Evolutionary conservation across 768 basidiomycete species (phyloP), one percentile per base, ranked within the genome.

Genomic region (Lepiota venenata): DNA sequence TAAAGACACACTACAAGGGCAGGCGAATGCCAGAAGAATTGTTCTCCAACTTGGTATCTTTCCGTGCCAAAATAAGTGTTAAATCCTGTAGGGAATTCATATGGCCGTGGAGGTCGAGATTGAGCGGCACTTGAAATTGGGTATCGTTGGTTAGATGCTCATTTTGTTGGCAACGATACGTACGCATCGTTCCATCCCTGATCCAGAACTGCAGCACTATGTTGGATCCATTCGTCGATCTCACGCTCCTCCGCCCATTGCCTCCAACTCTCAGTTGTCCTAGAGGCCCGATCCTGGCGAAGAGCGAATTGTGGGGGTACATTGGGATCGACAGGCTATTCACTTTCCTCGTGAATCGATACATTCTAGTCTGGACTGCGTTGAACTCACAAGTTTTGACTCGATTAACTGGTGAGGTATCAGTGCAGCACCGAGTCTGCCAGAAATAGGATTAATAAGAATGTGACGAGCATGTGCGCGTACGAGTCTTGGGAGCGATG

Each of bases 21-120:
- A 35, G 71, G 75, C 4, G 81, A 77, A 60, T 94, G 91, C 55
- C 78, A 79, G 76, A 96, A 98, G 68, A 92, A 86, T 55, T 92
- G 84, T 69, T 99, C 97, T 47, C 94, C 90, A 12, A 93, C 84
- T 54, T 79, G 74, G 68, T 84, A 91, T 32, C 96, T 82, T 64
- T 98, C 91, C 8, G 79, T 63, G 0, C 87, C 89, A 69, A 94
- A 97, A 63, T 84, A 85, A 9, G 83, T 77, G 64, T 86, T 92
- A 72, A 84, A 98, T 1, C 97, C 97, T 32, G 91, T 93, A 0
- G 97, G 92, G 73, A 99, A 98, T 72, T 99, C 97, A 72, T 96
- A 98, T 59, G 82, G 87, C 58, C 80, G 80, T 38, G 75, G 67
- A 5, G 80, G 79, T 38, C 83, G 80, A 50, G 76, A 69, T 11